Evolutionary conservation across 352 stramenopile species (phyloP).

Genomic region (Phytopythium montanum): DNA sequence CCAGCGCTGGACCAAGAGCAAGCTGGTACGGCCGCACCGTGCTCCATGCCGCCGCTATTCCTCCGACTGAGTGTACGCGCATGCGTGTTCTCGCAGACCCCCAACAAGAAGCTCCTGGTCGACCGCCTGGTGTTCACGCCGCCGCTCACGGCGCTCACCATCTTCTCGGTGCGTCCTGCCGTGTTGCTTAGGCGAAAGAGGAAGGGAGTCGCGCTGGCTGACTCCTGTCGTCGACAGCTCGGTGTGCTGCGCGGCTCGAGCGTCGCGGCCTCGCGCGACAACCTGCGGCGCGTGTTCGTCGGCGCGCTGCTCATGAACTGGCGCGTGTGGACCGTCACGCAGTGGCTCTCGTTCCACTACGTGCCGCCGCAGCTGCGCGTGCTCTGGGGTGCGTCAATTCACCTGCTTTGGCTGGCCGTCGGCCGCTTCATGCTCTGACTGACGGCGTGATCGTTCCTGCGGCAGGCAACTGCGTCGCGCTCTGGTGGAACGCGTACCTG

Average conservation of each 20-base stretch:
- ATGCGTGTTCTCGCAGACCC: slow-evolving; percentile 29
- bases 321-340: slow-evolving; percentile 63
- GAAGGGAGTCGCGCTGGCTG: neutral
- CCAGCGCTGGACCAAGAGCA: slow-evolving; percentile 55
- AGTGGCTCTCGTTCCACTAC: slow-evolving; percentile 76
- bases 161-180: slow-evolving; percentile 45
- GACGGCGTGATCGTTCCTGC: neutral
- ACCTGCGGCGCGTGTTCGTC: slow-evolving; percentile 41
- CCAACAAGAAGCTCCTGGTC: slow-evolving; percentile 73
- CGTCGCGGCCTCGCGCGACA: slow-evolving; percentile 37
- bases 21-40: slow-evolving; percentile 33
- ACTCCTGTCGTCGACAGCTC: slow-evolving; percentile 25
- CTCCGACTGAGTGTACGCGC: neutral
- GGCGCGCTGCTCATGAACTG: slow-evolving; percentile 66
- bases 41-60: neutral
- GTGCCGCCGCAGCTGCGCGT: slow-evolving; percentile 67
- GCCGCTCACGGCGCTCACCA: slow-evolving; percentile 60
- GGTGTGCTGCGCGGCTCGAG: slow-evolving; percentile 53
- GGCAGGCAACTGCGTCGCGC: slow-evolving; percentile 58
- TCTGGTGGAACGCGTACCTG: slow-evolving; percentile 82
- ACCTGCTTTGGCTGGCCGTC: neutral
- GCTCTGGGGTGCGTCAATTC: slow-evolving; percentile 52
- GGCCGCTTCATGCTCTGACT: too few species aligned
- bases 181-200: neutral
- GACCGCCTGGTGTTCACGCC: slow-evolving; percentile 67